Conservation (phyloP, 352 stramenopile species). For the Blastocystis sp. region DNA sequence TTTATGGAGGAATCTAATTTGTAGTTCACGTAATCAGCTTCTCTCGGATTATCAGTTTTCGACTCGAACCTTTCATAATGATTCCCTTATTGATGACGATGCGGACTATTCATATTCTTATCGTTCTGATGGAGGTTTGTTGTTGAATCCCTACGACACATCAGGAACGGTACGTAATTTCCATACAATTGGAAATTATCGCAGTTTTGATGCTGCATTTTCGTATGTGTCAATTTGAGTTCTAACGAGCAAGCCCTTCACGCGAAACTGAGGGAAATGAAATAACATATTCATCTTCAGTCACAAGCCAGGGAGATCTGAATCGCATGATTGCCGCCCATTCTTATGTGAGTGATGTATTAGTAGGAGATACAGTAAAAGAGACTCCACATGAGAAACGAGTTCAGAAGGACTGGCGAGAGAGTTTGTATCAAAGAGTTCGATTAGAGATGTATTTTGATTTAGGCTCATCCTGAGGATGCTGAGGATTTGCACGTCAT, state of each 20-base stretch:
- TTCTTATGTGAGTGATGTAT: slow-evolving; percentile 25
- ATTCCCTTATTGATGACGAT: too few species aligned
- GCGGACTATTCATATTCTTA: too few species aligned
- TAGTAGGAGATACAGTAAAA: not conserved
- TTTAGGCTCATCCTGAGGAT: slow-evolving; percentile 39
- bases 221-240: not conserved
- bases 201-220: not conserved
- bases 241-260: not conserved
- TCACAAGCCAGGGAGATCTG: not conserved
- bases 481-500: slow-evolving; percentile 32
- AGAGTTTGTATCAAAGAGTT: not conserved
- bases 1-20: too few species aligned
- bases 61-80: too few species aligned
- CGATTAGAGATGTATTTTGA: not conserved
- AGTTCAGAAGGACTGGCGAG: not conserved
- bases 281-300: not conserved
- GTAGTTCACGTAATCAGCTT: too few species aligned
- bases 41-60: too few species aligned
- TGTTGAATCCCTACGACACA: not conserved
- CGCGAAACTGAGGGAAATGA: not conserved
- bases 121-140: not conserved
- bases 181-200: not conserved
- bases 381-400: not conserved
- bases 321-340: slow-evolving; percentile 38
- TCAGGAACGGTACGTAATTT: not conserved